phyloP scores from a whole-genome alignment of 768 basidiomycete species.

The Pleurotus cornucopiae region DNA sequence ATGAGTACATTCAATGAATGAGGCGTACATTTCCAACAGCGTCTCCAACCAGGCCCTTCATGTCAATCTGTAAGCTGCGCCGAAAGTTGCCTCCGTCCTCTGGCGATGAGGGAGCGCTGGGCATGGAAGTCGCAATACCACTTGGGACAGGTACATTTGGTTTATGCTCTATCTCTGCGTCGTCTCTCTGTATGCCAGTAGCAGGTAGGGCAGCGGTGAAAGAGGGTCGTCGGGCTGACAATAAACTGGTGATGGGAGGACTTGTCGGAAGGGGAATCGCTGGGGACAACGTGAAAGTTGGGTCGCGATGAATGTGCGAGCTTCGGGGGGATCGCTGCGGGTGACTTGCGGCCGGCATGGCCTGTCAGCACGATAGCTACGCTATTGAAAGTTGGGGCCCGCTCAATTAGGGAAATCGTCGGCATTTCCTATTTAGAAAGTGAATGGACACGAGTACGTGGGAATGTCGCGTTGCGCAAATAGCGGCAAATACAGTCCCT shows the following conservation, averaged over 20 bases:
- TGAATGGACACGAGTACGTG: too few relatives aligned
- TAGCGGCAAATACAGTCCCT: slow-evolving; percentile 7
- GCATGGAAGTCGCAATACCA: slow-evolving; percentile 5
- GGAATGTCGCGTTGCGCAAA: not conserved
- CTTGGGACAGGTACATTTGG: not conserved
- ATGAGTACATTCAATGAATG: not conserved
- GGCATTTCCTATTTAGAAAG: too few relatives aligned
- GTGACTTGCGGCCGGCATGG: not conserved
- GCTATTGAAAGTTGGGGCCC: too few relatives aligned
- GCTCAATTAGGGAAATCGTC: too few relatives aligned
- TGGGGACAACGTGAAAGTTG: not conserved
- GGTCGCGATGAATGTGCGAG: slow-evolving; percentile 3
- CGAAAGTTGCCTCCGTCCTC: slow-evolving; percentile 61
- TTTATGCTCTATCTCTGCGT: not conserved
- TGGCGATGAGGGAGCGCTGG: slow-evolving; percentile 18
- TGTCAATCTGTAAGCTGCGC: slow-evolving; percentile 66
- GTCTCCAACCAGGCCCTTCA: slow-evolving; percentile 76
- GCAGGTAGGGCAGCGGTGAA: not conserved
- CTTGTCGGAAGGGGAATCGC: slow-evolving; percentile 1
- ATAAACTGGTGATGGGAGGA: not conserved
- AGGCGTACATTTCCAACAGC: slow-evolving; percentile 76
- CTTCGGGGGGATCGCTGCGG: not conserved
- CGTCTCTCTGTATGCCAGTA: not conserved
- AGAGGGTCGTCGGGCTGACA: slow-evolving; percentile 4
- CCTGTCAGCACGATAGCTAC: too few relatives aligned